These are phyloP conservation scores for Trametes polyzona DNA, from an alignment of 1,284 basidiomycete genomes.

Conservation along the genomic window DNA sequence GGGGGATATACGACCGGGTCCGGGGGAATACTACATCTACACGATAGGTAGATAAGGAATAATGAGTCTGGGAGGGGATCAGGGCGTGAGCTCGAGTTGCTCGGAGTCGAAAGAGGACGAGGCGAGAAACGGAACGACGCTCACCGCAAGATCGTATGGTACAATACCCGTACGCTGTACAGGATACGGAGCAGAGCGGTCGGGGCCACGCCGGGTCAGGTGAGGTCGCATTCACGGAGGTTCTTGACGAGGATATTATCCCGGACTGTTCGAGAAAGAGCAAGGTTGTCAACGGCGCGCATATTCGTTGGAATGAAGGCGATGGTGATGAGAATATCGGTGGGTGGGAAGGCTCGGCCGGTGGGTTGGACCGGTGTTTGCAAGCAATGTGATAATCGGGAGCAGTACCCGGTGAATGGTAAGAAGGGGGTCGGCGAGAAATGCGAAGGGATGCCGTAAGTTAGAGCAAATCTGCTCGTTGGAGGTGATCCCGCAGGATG, in stretches of 20 bases:
- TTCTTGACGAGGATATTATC: conserved; percentile 21
- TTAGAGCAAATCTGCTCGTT: conserved; percentile 57
- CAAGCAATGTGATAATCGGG: too few species aligned
- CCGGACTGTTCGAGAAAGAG: conserved; percentile 12
- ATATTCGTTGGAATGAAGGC: not conserved
- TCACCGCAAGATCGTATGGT: conserved; percentile 8
- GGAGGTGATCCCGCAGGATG: conserved; percentile 56
- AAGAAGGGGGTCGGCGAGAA: not conserved
- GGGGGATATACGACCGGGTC: not conserved
- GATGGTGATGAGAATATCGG: not conserved
- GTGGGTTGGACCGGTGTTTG: too few species aligned
- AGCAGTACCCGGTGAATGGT: too few species aligned
- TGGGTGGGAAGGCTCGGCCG: too few species aligned
- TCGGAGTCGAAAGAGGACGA: not conserved
- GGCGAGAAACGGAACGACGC: not conserved
- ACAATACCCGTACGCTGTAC: not conserved
- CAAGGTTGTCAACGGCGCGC: conserved; percentile 3
- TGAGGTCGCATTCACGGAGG: conserved; percentile 14
- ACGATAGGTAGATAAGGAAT: conserved; percentile 7
- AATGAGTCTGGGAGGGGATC: conserved; percentile 13
- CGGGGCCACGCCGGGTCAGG: conserved; percentile 1
- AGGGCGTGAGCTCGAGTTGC: not conserved
- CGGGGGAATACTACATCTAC: conserved; percentile 7
- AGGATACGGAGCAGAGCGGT: not conserved
- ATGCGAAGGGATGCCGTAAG: not conserved